Percentiles rank a stretch among this genome's conserved stretches.
These are phyloP conservation scores for Kurtzmaniella fragi DNA, from an alignment of 805 yeast species.

Conservation along the genomic window DNA sequence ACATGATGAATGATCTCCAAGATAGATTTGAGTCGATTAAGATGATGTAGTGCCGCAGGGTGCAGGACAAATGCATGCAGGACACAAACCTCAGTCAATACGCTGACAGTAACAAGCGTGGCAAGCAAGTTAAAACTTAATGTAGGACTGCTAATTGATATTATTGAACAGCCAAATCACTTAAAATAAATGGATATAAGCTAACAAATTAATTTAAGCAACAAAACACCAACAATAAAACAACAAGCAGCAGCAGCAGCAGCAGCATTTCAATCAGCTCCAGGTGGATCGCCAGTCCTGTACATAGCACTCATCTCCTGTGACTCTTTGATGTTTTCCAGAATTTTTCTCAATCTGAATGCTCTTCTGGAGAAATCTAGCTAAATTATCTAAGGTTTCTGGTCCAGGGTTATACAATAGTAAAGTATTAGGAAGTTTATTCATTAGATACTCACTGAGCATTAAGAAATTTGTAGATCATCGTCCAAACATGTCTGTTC, in stretches of 20 bases:
- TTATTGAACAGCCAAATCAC: too few species aligned
- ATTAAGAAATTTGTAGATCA: background rate
- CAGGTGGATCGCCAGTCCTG: background rate
- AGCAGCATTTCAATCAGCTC: too few species aligned
- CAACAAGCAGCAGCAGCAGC: too few species aligned
- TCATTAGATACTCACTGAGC: background rate
- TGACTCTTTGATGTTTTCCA: too few species aligned
- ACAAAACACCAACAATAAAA: too few species aligned
- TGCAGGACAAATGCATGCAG: conserved; percentile 1
- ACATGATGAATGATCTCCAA: conserved; percentile 1
- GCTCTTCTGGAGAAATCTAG: background rate
- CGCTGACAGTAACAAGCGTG: background rate
- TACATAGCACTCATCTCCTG: background rate
- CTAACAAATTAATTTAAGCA: too few species aligned
- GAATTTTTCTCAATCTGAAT: too few species aligned
- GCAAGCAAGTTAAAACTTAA: too few species aligned
- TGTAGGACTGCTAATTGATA: too few species aligned
- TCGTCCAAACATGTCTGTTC: conserved; percentile 10
- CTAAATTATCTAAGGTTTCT: background rate
- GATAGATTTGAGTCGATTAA: background rate
- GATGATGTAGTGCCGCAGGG: conserved; percentile 1
- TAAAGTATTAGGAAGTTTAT: background rate
- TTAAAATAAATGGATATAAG: too few species aligned
- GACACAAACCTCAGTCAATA: conserved; percentile 2
- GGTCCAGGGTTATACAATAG: background rate